Base-by-base conservation (phyloP, 2,329 filamentous ascomycete species). In the Fusarium agapanthi region DNA sequence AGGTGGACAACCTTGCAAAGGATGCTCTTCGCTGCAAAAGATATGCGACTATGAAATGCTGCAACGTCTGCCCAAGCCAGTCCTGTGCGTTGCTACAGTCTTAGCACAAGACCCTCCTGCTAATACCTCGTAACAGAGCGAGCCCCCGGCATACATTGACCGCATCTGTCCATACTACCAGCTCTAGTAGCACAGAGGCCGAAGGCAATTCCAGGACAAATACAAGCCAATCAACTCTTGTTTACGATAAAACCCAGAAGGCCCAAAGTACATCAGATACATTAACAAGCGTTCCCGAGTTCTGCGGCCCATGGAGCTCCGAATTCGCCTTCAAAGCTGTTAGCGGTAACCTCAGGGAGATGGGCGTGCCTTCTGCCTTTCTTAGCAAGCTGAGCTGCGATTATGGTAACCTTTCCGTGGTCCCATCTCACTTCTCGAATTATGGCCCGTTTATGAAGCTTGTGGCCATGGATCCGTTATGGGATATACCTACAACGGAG, bases 101-200 rank as follows among this genome's bases (percentile, higher is more conserved):
- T 9, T 24, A 43, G 41, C 1, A 18, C 15, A 8, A 18, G n/a
- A 16, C 15, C 34, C 34, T 13, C 6, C 1, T 14, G 12, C 20
- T 22, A 22, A 30, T 30, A 47, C 7, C 13, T 30, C 13, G 5
- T 12, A 16, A 30, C 10, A 47, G 26, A 6, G 26, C 20, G 8
- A 28, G 9, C 20, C 26, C 44, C 6, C 13, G 3, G 4, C 1
- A 22, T 28, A 8, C 0, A 15, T 20, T 16, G 4, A 30, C 18
- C 18, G 12, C 12, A 20, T 7, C 43, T 5, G 18, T 14, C 3
- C 24, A 28, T 13, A 26, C 24, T 20, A 3, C 8, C 8, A 20
- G 7, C 8, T 9, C 3, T 3, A 13, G 1, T 20, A 26, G 8
- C 10, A 10, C 18, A 1, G 2, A 24, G 4, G 5, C 41, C n/a